Evolutionary conservation across 106 monocot genomes (phyloP).

Genomic region (Allium sativum): DNA sequence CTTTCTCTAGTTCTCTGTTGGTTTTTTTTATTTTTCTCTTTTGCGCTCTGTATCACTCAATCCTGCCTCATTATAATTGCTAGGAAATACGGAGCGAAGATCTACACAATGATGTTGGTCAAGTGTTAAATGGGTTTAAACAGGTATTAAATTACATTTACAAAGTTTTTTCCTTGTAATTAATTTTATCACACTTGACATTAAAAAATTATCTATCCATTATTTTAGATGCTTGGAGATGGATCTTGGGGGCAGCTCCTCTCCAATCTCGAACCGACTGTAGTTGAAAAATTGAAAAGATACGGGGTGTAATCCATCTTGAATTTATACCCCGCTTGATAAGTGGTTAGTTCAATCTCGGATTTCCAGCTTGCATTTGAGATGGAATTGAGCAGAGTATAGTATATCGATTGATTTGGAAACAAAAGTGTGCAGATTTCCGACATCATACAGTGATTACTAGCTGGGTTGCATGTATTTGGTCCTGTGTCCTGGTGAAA

Average conservation of each 20-base stretch:
- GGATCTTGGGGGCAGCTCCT: constrained; percentile 53
- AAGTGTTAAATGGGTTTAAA: constrained; percentile 81
- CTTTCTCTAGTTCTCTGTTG: too few species aligned
- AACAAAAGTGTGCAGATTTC: constrained; percentile 2
- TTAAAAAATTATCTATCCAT: neutral
- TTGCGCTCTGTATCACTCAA: neutral
- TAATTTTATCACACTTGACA: neutral
- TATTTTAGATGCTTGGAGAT: constrained; percentile 42
- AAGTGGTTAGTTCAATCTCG: neutral
- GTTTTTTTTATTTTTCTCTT: too few species aligned
- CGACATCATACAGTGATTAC: neutral
- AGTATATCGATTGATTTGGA: neutral
- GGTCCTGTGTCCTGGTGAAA: neutral
- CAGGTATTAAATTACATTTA: constrained; percentile 42
- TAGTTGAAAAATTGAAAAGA: constrained; percentile 35
- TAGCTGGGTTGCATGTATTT: constrained; percentile 8
- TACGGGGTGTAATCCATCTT: constrained; percentile 26
- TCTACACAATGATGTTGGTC: constrained; percentile 66
- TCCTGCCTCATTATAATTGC: constrained; percentile 2
- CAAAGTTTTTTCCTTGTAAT: neutral
- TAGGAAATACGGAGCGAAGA: constrained; percentile 90
- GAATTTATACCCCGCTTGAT: neutral
- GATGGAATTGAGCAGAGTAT: constrained; percentile 1
- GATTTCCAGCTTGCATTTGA: constrained; percentile 5
- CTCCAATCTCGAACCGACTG: constrained; percentile 35